Percentiles rank a stretch among this genome's conserved stretches.
These are phyloP conservation scores for Boletus subcaerulescens DNA, from an alignment of 768 basidiomycete species.

Conservation along the genomic window DNA sequence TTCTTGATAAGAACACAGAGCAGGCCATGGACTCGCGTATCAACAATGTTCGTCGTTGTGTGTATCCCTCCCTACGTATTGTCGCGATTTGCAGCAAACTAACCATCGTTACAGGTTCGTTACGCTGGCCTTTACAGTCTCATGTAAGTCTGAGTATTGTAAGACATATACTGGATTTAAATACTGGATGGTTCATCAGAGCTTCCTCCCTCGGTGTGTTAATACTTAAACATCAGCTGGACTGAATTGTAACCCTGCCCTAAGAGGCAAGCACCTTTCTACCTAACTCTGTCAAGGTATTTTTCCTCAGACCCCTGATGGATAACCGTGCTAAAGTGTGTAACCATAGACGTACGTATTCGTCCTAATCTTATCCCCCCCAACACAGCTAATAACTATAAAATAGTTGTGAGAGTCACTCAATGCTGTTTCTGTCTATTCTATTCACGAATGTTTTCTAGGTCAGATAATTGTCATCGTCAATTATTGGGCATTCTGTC, in stretches of 20 bases:
- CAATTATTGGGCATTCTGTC: background rate
- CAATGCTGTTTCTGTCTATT: too few species aligned
- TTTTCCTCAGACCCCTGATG: background rate
- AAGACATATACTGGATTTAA: background rate
- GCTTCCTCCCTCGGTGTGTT: background rate
- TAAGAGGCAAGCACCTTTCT: slow-evolving; percentile 6
- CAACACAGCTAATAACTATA: background rate
- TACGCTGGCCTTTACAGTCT: slow-evolving; percentile 3
- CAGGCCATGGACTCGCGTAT: slow-evolving; percentile 6
- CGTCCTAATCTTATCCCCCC: background rate
- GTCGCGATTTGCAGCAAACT: background rate
- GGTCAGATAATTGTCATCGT: background rate
- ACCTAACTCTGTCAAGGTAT: background rate
- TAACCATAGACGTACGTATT: background rate
- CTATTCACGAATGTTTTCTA: background rate
- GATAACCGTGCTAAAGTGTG: background rate
- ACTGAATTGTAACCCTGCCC: background rate
- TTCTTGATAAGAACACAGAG: background rate
- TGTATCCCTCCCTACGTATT: background rate
- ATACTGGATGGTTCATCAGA: background rate
- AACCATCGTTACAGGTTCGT: slow-evolving; percentile 3
- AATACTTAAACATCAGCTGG: background rate
- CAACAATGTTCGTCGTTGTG: slow-evolving; percentile 2
- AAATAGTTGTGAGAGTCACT: slow-evolving; percentile 2
- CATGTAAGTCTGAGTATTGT: background rate